Percentiles rank a stretch among this genome's conserved stretches.
Conservation (phyloP, 2,329 filamentous ascomycete genomes). For the Ploettnerulaceae sp. region DNA sequence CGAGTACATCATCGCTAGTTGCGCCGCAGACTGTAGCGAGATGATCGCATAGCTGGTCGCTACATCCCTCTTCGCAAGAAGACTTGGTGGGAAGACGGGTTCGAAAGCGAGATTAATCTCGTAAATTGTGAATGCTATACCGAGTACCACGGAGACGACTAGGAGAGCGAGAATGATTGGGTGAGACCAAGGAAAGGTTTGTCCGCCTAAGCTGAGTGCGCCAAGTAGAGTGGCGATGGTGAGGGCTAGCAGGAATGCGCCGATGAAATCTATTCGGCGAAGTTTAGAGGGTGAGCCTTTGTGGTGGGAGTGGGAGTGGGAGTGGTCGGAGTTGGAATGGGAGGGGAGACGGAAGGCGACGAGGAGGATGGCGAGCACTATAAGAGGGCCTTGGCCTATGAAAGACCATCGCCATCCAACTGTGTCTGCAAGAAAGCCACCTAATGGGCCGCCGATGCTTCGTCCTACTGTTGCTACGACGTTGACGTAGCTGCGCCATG, state of each 20-base stretch:
- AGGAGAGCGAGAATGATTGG: constrained; percentile 34
- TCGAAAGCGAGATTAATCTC: constrained; percentile 44
- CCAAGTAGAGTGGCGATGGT: constrained; percentile 42
- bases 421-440: constrained; percentile 47
- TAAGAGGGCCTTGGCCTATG: constrained; percentile 49
- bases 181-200: constrained; percentile 36
- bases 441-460: constrained; percentile 48
- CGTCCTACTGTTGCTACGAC: constrained; percentile 47
- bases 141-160: constrained; percentile 29
- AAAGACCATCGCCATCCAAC: constrained; percentile 58
- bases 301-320: constrained; percentile 8
- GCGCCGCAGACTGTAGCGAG: constrained; percentile 50
- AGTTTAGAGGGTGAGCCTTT: constrained; percentile 34
- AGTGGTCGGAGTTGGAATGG: not conserved
- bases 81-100: constrained; percentile 53
- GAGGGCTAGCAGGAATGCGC: constrained; percentile 44
- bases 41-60: constrained; percentile 49
- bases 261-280: constrained; percentile 54
- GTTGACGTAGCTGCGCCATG: constrained; percentile 51
- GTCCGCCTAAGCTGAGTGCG: constrained; percentile 46
- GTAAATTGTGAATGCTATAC: constrained; percentile 25
- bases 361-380: constrained; percentile 47
- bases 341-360: constrained; percentile 34
- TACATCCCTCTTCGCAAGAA: constrained; percentile 49
- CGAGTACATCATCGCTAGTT: constrained; percentile 59